Conservation (phyloP, 768 basidiomycete genomes). For the Hysterangium stoloniferum region DNA sequence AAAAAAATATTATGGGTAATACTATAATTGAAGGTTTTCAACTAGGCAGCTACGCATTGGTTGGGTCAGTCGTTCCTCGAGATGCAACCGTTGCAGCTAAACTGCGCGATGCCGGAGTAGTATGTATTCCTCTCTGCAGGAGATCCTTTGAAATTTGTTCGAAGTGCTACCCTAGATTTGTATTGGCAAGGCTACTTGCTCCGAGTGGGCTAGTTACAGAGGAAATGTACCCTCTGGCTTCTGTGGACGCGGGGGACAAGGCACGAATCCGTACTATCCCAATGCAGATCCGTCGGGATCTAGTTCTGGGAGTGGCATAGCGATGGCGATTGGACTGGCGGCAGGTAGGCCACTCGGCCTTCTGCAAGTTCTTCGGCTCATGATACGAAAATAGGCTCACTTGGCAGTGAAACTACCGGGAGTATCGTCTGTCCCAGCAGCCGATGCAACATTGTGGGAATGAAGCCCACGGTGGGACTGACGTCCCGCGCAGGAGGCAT, state of each 20-base stretch:
- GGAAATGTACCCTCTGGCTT: constrained; percentile 42
- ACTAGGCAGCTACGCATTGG: constrained; percentile 26
- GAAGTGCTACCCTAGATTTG: background rate
- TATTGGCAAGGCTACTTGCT: constrained; percentile 48
- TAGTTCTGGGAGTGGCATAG: constrained; percentile 51
- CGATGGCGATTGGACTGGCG: constrained; percentile 44
- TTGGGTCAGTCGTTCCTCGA: constrained; percentile 26
- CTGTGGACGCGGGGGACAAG: constrained; percentile 50
- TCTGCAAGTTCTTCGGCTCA: background rate
- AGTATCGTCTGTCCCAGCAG: constrained; percentile 38
- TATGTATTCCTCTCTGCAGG: constrained; percentile 21
- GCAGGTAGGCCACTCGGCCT: constrained; percentile 19
- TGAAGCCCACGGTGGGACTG: constrained; percentile 33
- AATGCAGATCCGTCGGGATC: constrained; percentile 50
- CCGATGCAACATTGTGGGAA: constrained; percentile 35
- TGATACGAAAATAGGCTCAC: constrained; percentile 35
- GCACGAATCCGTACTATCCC: constrained; percentile 42
- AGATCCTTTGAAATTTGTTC: no score
- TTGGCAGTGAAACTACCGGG: constrained; percentile 45
- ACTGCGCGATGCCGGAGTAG: constrained; percentile 26
- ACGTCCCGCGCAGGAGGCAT: constrained; percentile 31
- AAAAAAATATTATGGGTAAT: background rate
- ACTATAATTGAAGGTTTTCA: background rate
- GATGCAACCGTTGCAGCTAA: constrained; percentile 24
- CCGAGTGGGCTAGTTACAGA: constrained; percentile 45